Evolutionary conservation across 306 rosid genomes (phyloP), one percentile per base, ranked within the genome.

Genomic region (Prinsepia uniflora): DNA sequence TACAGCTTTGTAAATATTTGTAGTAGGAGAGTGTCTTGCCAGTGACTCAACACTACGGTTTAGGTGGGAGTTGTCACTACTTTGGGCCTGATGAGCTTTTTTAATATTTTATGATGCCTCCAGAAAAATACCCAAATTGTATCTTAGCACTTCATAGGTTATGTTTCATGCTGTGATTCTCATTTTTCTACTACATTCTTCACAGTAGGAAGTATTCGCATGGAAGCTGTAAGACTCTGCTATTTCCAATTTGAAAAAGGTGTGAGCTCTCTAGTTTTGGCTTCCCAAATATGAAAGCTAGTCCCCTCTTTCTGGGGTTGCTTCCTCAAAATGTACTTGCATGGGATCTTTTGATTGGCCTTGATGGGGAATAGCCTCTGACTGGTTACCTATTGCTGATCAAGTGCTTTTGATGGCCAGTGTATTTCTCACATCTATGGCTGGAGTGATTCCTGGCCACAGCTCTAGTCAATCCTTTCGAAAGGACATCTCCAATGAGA

Each of bases 351-450:
- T 81, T 90, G 77, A 78, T 82, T 77, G 85, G 87, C 77, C 56
- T 82, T 49, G 88, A 84, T 83, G 89, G 86, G 24, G 83, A 71
- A 12, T 76, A 24, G 61, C 74, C 54, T 86, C 90, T 58, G 84
- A 68, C 72, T 83, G 88, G 91, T 75, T 86, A 66, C 88, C 92
- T 67, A 68, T 87, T 80, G 84, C 79, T 72, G 93, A 94, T 63
- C 97, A 86, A 85, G 77, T 83, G 79, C 97, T 94, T 79, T 78
- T 94, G 88, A 74, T 82, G 84, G 85, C 92, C 68, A 87, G 98
- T 76, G 82, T 94, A 72, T 90, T 86, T 78, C 96, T 94, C 64
- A 89, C 97, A 60, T 91, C 87, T 72, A 78, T 82, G 83, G 92
- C 97, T 78, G 96, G 98, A 84, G 88, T 89, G 41, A 78, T 86